Evolutionary conservation across 106 monocot species (phyloP), one percentile per base, ranked within the genome.

Genomic region (Narthecium ossifragum): DNA sequence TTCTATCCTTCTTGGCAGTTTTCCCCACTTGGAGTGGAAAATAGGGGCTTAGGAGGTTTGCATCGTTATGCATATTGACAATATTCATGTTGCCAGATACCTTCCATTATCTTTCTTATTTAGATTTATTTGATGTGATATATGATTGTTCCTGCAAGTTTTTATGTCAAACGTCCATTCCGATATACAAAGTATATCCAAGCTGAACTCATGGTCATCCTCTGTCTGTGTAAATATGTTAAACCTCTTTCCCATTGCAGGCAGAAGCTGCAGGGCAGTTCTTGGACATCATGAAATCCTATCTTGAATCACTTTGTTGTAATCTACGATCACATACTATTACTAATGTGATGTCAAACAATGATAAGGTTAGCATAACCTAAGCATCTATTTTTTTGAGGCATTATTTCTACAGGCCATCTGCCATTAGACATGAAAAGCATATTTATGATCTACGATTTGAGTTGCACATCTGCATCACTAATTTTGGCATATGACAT

Each of bases 191-290:
- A n/a, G n/a, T n/a, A n/a, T n/a, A n/a, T n/a, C n/a, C n/a, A n/a
- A n/a, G n/a, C n/a, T n/a, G n/a, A n/a, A n/a, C n/a, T n/a, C n/a
- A n/a, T n/a, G n/a, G n/a, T n/a, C n/a, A n/a, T n/a, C n/a, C n/a
- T n/a, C n/a, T n/a, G n/a, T n/a, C n/a, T n/a, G n/a, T n/a, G n/a
- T n/a, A n/a, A n/a, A n/a, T 6, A 43, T 43, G 43, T 43, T 43
- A 13, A 43, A 43, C 34, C 5, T 7, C 4, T 32, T 31, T n/a
- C 5, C 6, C 4, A 14, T 46, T 60, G 37, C 74, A 84, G 84
- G 84, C 79, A 11, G 84, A 84, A 53, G 70, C 74, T 63, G 84
- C 84, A 51, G 56, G 61, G 26, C 60, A 84, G 11, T 84, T 84
- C 55, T 63, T 84, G 60, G 46, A 51, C 64, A 67, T 78, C 24